Base-by-base conservation (phyloP, 306 rosid genomes). In the Quercus wislizeni region DNA sequence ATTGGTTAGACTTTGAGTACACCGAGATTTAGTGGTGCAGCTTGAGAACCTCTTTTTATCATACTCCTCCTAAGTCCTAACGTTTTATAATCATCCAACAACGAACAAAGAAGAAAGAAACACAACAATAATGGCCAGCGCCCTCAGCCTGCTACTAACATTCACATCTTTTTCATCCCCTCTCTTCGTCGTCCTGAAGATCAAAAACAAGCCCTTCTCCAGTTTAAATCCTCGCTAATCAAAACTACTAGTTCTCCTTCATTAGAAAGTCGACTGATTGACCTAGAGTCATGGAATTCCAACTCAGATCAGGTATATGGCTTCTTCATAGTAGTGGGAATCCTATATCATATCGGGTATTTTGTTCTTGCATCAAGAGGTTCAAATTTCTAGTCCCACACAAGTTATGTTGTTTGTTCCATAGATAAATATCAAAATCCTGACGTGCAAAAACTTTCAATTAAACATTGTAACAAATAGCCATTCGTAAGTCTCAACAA, bases 271-370 rank as follows among this genome's bases (percentile, higher is more conserved):
- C 19, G 12, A 11, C 19, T 73, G 54, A 5, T 65, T 64, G 35
- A 18, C 9, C 55, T 78, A 55, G 79, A 74, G 18, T 78, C 82
- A 21, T 83, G 82, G 77, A 78, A 78, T 21, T 76, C 73, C 18
- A 76, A 52, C 18, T 78, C 61, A 35, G 79, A 82, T 65, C 73
- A 38, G 43, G 82, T 70, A 55, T 46, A 17, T 41, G 79, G 82
- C 71, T 64, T 82, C 15, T 35, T 73, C n/a, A 6, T 46, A 64
- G 65, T 75, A 5, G 82, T 82, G 27, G 78, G 59, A 21, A 17
- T 73, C 61, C 9, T 77, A 56, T 56, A 55, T 55, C n/a, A 73
- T 1, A 54, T 30, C 3, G 49, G 72, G 13, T 33, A 49, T 63
- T 54, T 81, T 49, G 28, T 10, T 23, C 78, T 78, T 11, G 10